Percentiles rank a stretch among this genome's conserved stretches.
These are phyloP conservation scores for Eudorina sp. DNA, from an alignment of 139 green algal species.

Conservation along the genomic window DNA sequence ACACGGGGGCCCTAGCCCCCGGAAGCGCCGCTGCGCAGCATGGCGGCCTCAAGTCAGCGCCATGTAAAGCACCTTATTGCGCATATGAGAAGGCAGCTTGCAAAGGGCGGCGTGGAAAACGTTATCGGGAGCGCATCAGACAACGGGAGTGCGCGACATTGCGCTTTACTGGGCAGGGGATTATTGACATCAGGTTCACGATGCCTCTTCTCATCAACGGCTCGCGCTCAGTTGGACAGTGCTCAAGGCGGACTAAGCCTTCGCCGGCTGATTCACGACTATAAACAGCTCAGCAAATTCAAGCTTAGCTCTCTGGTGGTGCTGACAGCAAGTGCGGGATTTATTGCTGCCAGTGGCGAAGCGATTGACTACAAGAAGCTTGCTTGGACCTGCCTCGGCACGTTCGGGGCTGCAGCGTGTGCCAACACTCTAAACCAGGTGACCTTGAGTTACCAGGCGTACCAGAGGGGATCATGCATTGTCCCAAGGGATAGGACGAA, in stretches of 20 bases:
- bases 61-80: background rate
- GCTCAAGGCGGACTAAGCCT: background rate
- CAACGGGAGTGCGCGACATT: background rate
- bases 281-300: conserved; percentile 92
- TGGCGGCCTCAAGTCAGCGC: background rate
- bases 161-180: background rate
- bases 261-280: conserved; percentile 68
- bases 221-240: background rate
- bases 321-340: conserved; percentile 90
- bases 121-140: background rate
- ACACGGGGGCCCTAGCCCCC: background rate
- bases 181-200: background rate
- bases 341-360: conserved; percentile 84
- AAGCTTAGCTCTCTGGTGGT: conserved; percentile 92
- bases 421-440: conserved; percentile 98
- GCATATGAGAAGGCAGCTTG: background rate
- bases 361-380: conserved; percentile 77
- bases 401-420: conserved; percentile 84
- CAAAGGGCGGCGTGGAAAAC: background rate
- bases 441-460: background rate
- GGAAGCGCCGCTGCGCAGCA: background rate
- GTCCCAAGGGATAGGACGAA: too few species aligned
- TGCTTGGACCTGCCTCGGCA: conserved; percentile 90
- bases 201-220: background rate
- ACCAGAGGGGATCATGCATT: too few species aligned